Evolutionary conservation across 441 rosid species (phyloP), one percentile per base, ranked within the genome.

Genomic region (Arabidopsis lyrata): DNA sequence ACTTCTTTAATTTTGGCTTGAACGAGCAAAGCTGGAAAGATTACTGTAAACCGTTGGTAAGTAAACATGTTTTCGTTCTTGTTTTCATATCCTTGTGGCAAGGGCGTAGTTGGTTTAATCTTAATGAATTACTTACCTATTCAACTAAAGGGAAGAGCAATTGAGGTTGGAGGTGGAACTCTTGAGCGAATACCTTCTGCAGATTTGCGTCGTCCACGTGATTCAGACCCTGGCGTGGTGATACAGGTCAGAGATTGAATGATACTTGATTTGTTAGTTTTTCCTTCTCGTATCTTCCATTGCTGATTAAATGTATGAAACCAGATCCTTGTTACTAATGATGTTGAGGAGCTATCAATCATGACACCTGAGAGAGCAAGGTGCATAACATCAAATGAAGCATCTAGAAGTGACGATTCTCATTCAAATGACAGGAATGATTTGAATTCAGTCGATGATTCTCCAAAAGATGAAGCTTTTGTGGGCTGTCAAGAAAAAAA

Each of bases 71-170:
- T 62, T 35, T 22, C 22, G 35, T 22, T 62, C 52, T 45, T 47
- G 47, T 7, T 31, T 32, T 22, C 53, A 0, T 55, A 8, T 24
- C 63, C 18, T 61, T 62, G 38, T 68, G 39, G 32, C 5, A 60
- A 68, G 1, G 42, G 11, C 10, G 18, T 75, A 6, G 44, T 22
- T 68, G 16, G 16, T 68, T 68, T 68, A 45, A 45, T 53, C 8
- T 32, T 75, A 22, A 44, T 61, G 32, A 54, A 27, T 62, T 75
- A 18, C n/a, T 38, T 52, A 27, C 9, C 60, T 42, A 66, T 82
- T 79, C 82, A 83, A 84, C 77, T 81, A 54, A 82, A 80, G 74
- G 95, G 92, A 70, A 84, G 81, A 67, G 83, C 90, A 66, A 89
- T 91, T 82, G 79, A 84, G 82, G 90, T 91, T 68, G 80, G 73